Percentiles rank a stretch among this genome's conserved stretches.
Evolutionary conservation across 148 eudicot species (phyloP).

Genomic region (Vaccinium darrowii): DNA sequence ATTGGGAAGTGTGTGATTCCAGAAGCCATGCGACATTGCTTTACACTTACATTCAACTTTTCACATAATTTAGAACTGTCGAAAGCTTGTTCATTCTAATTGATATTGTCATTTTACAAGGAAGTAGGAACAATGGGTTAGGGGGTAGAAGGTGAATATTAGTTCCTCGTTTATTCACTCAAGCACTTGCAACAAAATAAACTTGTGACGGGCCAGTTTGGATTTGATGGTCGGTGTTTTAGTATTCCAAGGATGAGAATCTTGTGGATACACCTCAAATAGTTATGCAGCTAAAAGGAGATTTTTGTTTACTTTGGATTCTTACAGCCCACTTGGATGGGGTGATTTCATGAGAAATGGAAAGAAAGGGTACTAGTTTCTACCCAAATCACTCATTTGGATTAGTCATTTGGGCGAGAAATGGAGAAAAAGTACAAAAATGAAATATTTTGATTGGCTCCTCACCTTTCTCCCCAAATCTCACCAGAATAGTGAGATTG

Average conservation of each 20-base stretch:
- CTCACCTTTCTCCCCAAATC: too few relatives aligned
- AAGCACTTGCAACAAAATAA: not conserved
- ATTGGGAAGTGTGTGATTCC: not conserved
- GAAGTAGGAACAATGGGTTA: not conserved
- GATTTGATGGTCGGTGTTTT: not conserved
- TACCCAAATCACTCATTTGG: too few relatives aligned
- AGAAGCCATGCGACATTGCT: not conserved
- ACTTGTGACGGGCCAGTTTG: not conserved
- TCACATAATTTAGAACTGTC: not conserved
- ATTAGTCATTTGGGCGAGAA: too few relatives aligned
- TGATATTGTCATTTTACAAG: not conserved
- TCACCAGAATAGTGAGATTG: too few relatives aligned
- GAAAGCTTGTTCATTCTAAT: not conserved
- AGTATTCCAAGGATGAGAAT: too few relatives aligned
- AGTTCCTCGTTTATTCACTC: not conserved
- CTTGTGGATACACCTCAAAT: too few relatives aligned
- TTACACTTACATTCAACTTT: not conserved
- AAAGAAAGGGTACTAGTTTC: too few relatives aligned
- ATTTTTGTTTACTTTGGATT: not conserved
- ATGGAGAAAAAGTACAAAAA: too few relatives aligned
- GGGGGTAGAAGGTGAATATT: not conserved
- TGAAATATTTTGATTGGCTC: too few relatives aligned
- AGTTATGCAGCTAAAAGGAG: not conserved
- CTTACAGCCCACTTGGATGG: too few relatives aligned
- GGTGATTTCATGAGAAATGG: too few relatives aligned